Conservation (phyloP, 2,329 filamentous ascomycete species). For the Sporothrix variecibatus region DNA sequence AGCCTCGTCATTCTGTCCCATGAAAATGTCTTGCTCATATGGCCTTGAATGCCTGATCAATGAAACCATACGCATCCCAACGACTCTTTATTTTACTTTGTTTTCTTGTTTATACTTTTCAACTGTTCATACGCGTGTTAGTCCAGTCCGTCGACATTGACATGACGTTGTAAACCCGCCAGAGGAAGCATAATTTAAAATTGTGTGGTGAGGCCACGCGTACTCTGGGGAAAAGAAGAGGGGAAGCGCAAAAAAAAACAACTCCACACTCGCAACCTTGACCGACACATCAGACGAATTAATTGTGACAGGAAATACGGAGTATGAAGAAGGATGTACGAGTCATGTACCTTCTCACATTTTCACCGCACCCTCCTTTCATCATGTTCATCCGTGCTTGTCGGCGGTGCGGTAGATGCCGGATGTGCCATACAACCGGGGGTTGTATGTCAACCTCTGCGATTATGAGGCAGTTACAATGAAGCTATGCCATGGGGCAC, state of each 20-base stretch:
- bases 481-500: background rate
- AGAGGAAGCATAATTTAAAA: slow-evolving; percentile 2
- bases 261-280: background rate
- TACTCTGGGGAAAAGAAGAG: background rate
- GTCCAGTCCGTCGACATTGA: no score
- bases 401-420: background rate
- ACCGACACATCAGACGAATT: background rate
- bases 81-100: background rate
- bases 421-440: background rate
- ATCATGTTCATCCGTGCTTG: background rate
- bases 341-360: background rate
- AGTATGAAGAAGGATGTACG: background rate
- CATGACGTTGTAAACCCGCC: background rate
- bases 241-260: background rate
- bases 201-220: background rate
- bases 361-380: background rate
- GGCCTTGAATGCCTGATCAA: no score
- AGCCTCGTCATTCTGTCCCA: background rate
- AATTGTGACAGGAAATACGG: background rate
- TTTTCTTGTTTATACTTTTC: background rate
- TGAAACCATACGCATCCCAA: background rate
- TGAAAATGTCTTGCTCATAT: background rate
- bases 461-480: background rate
- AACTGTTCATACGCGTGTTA: background rate
- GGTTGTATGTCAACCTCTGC: background rate